Percentiles rank a stretch among this genome's conserved stretches.
phyloP scores from a whole-genome alignment of 768 basidiomycete genomes.

The Naganishia randhawae region DNA sequence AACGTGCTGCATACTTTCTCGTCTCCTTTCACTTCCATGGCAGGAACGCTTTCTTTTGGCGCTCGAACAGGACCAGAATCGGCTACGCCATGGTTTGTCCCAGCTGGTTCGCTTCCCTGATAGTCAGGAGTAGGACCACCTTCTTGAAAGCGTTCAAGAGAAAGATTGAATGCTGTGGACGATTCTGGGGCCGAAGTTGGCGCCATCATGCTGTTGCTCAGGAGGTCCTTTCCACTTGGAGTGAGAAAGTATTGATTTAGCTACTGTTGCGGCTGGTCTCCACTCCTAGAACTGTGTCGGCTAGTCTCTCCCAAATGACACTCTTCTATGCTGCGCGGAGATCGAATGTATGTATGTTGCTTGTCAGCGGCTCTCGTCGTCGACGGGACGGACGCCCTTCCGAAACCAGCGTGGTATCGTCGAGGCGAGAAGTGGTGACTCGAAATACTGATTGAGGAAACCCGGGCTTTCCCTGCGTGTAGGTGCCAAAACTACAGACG shows the following conservation, averaged over 20 bases:
- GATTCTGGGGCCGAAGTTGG: neutral
- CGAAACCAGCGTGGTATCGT: no score
- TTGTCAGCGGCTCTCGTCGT: no score
- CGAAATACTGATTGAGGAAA: no score
- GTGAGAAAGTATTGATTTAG: neutral
- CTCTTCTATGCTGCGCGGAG: no score
- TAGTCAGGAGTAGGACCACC: neutral
- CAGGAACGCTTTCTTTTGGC: neutral
- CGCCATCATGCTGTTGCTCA: neutral
- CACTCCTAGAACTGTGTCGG: no score
- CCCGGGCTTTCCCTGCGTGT: no score
- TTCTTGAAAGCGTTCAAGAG: neutral
- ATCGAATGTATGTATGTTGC: no score
- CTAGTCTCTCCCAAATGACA: no score
- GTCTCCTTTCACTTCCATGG: neutral
- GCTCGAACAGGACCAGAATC: neutral
- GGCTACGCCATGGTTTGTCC: neutral
- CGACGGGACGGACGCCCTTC: no score
- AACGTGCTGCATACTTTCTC: neutral
- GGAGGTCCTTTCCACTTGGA: neutral
- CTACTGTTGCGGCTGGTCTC: neutral
- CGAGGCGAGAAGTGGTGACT: no score
- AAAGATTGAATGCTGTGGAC: neutral
- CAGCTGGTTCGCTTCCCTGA: neutral
- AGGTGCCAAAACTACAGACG: no score